Evolutionary conservation across 352 stramenopile species (phyloP).

Genomic region (Phytopythium chamaehyphon): DNA sequence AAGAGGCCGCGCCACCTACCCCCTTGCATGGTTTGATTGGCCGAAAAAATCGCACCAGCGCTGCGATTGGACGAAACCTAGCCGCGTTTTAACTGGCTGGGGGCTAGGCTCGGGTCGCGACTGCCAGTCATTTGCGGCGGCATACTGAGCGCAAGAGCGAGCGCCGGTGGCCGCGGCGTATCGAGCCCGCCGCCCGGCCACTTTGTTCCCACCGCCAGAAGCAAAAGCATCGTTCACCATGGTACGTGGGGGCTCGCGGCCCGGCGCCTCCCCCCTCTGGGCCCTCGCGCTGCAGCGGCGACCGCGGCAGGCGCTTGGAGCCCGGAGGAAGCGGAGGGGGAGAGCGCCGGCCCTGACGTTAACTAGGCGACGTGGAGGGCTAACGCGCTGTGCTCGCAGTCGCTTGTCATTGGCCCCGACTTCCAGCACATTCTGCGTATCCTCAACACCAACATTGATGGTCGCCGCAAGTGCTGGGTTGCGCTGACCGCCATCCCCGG

Average conservation of each 20-base stretch:
- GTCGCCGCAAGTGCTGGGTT: constrained; percentile 93
- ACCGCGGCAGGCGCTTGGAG: too few relatives aligned
- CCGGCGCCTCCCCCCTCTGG: neutral
- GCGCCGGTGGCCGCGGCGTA: constrained; percentile 20
- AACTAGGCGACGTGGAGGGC: neutral
- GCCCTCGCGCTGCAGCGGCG: constrained; percentile 8
- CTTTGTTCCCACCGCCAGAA: constrained; percentile 79
- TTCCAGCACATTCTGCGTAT: constrained; percentile 99
- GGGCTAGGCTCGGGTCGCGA: constrained; percentile 34
- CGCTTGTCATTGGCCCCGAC: constrained; percentile 92
- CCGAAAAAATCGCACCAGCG: constrained; percentile 1
- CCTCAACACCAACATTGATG: constrained; percentile 99
- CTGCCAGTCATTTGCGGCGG: constrained; percentile 75
- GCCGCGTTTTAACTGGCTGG: constrained; percentile 31
- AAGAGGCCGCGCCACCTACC: constrained; percentile 4
- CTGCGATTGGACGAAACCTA: constrained; percentile 28
- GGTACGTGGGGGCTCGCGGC: constrained; percentile 38
- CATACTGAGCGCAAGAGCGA: constrained; percentile 65
- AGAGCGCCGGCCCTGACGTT: too few relatives aligned
- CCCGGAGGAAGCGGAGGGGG: too few relatives aligned
- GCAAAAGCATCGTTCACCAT: constrained; percentile 86
- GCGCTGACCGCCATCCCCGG: constrained; percentile 82
- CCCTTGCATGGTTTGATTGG: constrained; percentile 19
- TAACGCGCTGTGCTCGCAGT: constrained; percentile 36
- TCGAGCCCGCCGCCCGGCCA: constrained; percentile 31